These are phyloP conservation scores for Draba incana DNA, from an alignment of 345 rosid genomes.

Conservation along the genomic window DNA sequence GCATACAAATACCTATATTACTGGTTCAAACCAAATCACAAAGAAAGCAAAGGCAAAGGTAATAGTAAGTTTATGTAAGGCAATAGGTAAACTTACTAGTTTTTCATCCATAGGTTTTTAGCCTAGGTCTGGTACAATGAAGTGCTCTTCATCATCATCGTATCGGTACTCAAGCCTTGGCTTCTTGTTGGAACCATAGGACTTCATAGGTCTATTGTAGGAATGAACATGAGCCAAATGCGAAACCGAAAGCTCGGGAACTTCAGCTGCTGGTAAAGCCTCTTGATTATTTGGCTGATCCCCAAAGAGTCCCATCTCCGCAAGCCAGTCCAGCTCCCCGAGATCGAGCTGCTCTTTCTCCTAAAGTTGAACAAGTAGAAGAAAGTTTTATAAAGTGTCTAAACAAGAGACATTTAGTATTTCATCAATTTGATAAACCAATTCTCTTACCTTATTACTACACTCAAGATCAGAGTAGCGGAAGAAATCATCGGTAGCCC, in stretches of 20 bases:
- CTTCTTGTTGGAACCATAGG: conserved; percentile 64
- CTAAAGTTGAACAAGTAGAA: not conserved
- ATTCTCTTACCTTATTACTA: conserved; percentile 64
- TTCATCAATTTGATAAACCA: not conserved
- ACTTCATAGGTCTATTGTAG: conserved; percentile 55
- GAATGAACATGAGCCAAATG: conserved; percentile 42
- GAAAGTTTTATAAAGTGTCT: not conserved
- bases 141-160: conserved; percentile 72
- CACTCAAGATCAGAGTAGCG: conserved; percentile 68
- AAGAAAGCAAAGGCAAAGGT: conserved; percentile 1
- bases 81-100: conserved; percentile 56
- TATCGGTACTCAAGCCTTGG: conserved; percentile 63
- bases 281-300: conserved; percentile 61
- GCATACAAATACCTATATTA: conserved; percentile 6
- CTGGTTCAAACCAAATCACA: not conserved
- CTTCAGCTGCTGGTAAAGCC: conserved; percentile 74
- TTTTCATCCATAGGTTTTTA: conserved; percentile 60
- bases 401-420: not conserved
- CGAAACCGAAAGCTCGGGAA: conserved; percentile 74
- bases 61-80: not conserved
- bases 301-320: conserved; percentile 63
- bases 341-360: conserved; percentile 67
- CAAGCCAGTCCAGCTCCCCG: conserved; percentile 78
- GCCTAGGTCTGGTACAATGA: conserved; percentile 92
- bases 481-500: conserved; percentile 77